Evolutionary conservation across 2,329 filamentous ascomycete species (phyloP).

Genomic region (Colletotrichum lindemuthianum): DNA sequence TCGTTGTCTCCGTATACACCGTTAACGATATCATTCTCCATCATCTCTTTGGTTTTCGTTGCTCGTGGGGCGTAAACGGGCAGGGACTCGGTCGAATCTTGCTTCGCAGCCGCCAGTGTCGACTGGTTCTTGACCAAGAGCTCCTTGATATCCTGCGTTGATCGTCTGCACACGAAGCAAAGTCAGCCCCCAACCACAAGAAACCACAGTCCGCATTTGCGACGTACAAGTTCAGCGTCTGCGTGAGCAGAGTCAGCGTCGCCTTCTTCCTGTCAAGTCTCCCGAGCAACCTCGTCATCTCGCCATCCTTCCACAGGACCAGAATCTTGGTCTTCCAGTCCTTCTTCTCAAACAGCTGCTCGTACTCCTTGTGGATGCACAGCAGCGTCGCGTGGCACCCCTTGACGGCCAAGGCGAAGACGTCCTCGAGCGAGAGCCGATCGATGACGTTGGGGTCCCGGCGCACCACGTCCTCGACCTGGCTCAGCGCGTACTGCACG

Average conservation of each 20-base stretch:
- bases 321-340: constrained; percentile 24
- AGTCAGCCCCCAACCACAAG: not conserved
- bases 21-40: constrained; percentile 1
- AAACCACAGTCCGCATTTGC: not conserved
- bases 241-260: constrained; percentile 27
- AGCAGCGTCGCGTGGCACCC: constrained; percentile 31
- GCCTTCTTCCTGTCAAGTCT: constrained; percentile 31
- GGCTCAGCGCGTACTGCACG: constrained; percentile 25
- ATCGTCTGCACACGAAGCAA: constrained; percentile 6
- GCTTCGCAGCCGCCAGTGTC: constrained; percentile 17
- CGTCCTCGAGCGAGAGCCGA: constrained; percentile 25
- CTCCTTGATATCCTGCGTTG: constrained; percentile 30
- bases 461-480: constrained; percentile 28
- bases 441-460: constrained; percentile 25
- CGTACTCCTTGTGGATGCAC: constrained; percentile 28
- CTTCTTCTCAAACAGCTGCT: constrained; percentile 18
- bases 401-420: constrained; percentile 28
- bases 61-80: not conserved
- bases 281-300: constrained; percentile 23
- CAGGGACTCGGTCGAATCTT: constrained; percentile 11
- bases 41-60: not conserved
- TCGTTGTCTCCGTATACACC: constrained; percentile 7
- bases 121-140: constrained; percentile 14
- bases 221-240: constrained; percentile 28
- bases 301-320: constrained; percentile 30